A percentile compares a stretch with the other conserved stretches of the same genome.
These are phyloP conservation scores for Zea mays DNA, from an alignment of 176 grass and related monocot genomes.

Conservation along the genomic window DNA sequence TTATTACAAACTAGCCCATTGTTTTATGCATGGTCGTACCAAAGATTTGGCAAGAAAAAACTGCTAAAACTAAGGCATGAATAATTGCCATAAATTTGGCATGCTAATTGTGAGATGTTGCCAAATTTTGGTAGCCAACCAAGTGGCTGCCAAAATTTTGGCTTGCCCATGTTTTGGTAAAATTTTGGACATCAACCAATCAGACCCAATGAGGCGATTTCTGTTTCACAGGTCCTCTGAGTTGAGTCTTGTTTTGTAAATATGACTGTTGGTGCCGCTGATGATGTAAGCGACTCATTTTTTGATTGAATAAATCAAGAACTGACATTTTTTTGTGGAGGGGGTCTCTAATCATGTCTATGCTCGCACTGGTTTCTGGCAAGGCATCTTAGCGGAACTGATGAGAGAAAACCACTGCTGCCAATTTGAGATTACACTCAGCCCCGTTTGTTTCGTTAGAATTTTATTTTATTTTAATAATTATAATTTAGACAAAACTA, in stretches of 20 bases:
- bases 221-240: slow-evolving; percentile 59
- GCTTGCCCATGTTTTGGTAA: no score
- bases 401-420: slow-evolving; percentile 85
- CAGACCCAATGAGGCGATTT: slow-evolving; percentile 25
- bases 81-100: no score
- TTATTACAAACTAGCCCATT: not conserved
- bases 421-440: slow-evolving; percentile 63
- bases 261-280: slow-evolving; percentile 82
- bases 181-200: no score
- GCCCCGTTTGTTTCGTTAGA: no score
- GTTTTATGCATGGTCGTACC: not conserved
- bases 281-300: slow-evolving; percentile 58
- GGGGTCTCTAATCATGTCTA: slow-evolving; percentile 14
- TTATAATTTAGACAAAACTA: no score
- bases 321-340: slow-evolving; percentile 18
- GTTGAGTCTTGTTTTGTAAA: slow-evolving; percentile 89
- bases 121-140: no score
- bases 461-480: no score
- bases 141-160: no score
- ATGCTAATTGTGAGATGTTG: no score
- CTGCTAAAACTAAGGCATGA: no score
- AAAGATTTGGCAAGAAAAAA: no score
- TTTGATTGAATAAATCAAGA: slow-evolving; percentile 29
- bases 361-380: slow-evolving; percentile 53
- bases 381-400: slow-evolving; percentile 47